Evolutionary conservation across 345 rosid genomes (phyloP).

Genomic region (Ailanthus altissimus): DNA sequence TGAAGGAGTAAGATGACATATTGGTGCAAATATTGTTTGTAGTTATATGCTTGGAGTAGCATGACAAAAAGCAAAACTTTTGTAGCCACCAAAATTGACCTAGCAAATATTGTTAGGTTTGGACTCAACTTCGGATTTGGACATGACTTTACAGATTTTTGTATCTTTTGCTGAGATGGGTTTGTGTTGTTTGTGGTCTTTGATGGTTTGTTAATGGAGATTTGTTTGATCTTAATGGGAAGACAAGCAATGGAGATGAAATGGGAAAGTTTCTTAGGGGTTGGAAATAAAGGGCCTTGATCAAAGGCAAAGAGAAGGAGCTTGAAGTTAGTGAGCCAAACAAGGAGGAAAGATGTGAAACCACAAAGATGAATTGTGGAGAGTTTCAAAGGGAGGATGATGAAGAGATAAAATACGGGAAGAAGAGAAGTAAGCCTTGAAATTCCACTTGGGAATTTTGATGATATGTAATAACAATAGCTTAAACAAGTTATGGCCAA

Average conservation of each 20-base stretch:
- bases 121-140: not conserved
- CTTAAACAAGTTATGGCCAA: constrained; percentile 35
- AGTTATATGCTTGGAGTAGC: constrained; percentile 34
- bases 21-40: constrained; percentile 36
- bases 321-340: constrained; percentile 68
- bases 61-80: constrained; percentile 36
- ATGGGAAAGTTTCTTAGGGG: constrained; percentile 40
- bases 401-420: constrained; percentile 52
- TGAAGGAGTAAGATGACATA: constrained; percentile 32
- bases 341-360: constrained; percentile 46
- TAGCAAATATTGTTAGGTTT: not conserved
- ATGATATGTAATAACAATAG: constrained; percentile 50
- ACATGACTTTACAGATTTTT: not conserved
- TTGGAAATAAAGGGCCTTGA: constrained; percentile 58
- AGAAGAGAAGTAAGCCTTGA: constrained; percentile 53
- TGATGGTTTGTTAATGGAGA: constrained; percentile 7
- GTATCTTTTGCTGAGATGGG: not conserved
- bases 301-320: constrained; percentile 70
- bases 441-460: constrained; percentile 43
- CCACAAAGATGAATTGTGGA: constrained; percentile 35
- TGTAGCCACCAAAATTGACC: constrained; percentile 27
- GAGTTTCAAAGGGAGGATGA: constrained; percentile 54
- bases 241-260: constrained; percentile 62
- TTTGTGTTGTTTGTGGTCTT: not conserved
- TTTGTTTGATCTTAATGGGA: constrained; percentile 36